phyloP scores from a whole-genome alignment of 768 basidiomycete species.

The Xerocomus potaroensis region DNA sequence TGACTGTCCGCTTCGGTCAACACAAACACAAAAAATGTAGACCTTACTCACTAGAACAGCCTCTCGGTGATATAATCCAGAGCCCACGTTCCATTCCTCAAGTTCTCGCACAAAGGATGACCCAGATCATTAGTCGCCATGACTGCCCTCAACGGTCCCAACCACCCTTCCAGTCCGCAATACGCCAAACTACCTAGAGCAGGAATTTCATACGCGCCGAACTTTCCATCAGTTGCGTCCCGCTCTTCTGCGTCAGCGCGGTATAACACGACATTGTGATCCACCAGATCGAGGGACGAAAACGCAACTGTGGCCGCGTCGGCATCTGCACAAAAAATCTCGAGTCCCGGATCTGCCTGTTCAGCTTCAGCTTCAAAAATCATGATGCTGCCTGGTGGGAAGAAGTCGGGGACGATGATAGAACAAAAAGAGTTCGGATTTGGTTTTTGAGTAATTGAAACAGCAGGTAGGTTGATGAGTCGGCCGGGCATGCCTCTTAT shows the following conservation, averaged over 20 bases:
- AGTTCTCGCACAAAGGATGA: conserved; percentile 82
- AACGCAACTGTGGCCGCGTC: conserved; percentile 75
- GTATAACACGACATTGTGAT: conserved; percentile 84
- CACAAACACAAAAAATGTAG: conserved; percentile 5
- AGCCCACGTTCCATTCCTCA: conserved; percentile 89
- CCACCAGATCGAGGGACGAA: conserved; percentile 69
- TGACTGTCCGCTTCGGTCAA: conserved; percentile 41
- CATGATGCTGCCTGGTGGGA: conserved; percentile 96
- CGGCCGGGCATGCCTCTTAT: conserved; percentile 71
- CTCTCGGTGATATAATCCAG: conserved; percentile 80
- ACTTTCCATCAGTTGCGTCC: conserved; percentile 77
- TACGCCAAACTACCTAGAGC: conserved; percentile 73
- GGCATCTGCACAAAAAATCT: conserved; percentile 65
- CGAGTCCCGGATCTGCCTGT: conserved; percentile 65
- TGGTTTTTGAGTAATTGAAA: conserved; percentile 55
- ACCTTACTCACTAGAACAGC: conserved; percentile 56
- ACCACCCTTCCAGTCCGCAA: conserved; percentile 97
- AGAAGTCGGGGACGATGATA: conserved; percentile 78
- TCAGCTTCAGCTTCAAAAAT: conserved; percentile 84
- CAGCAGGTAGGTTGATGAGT: conserved; percentile 58
- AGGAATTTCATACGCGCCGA: conserved; percentile 82
- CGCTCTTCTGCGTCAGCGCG: conserved; percentile 89
- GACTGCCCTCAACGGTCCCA: conserved; percentile 79
- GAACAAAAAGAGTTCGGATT: conserved; percentile 70
- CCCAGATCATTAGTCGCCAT: conserved; percentile 92